Base-by-base conservation (phyloP, 1,139 yeast genomes). In the Debaryomycetaceae sp. region DNA sequence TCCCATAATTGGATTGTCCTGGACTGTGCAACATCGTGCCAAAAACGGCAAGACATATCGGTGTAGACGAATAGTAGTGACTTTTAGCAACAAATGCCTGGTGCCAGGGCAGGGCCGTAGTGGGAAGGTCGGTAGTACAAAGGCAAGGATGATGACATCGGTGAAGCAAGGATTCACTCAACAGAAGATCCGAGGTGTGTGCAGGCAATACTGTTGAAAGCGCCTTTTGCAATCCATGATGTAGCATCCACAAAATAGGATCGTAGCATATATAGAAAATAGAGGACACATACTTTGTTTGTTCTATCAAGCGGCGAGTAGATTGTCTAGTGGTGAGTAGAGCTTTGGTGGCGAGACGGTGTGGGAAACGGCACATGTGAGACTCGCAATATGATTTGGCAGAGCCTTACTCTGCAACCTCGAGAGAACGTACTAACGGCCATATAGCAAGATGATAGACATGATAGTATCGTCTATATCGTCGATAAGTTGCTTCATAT, bases 401-500 rank as follows among this genome's bases (percentile, higher is more conserved):
- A 17, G 20, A 17, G 20, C 20, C 20, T 17, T 17, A 4, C 20
- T 17, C 20, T 17, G 20, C 20, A 17, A 17, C 20, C 31, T 7
- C 31, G 11, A 27, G 11, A 27, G 11, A 11, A 27, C 31, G 11
- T 27, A 27, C 31, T 27, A 27, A 27, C 31, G 31, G 31, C 11
- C 8, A 2, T 8, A 27, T 11, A 27, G 31, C 31, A 36, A 14
- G 9, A 42, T 42, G 45, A 38, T 42, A 20, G 33, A 34, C 31
- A 6, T 36, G 11, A 24, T 39, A 29, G 20, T 42, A 24, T 36
- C 37, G 34, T 38, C 45, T 24, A 9, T 27, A 11, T 17, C 43
- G 2, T 42, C 50, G n/a, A 23, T 39, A 2, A 23, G 43, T 20
- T 52, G 56, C 33, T 53, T 50, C 40, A 27, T 50, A 6, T 52